phyloP scores from a whole-genome alignment of 2,329 filamentous ascomycete species.

The Westerdykella sp. region DNA sequence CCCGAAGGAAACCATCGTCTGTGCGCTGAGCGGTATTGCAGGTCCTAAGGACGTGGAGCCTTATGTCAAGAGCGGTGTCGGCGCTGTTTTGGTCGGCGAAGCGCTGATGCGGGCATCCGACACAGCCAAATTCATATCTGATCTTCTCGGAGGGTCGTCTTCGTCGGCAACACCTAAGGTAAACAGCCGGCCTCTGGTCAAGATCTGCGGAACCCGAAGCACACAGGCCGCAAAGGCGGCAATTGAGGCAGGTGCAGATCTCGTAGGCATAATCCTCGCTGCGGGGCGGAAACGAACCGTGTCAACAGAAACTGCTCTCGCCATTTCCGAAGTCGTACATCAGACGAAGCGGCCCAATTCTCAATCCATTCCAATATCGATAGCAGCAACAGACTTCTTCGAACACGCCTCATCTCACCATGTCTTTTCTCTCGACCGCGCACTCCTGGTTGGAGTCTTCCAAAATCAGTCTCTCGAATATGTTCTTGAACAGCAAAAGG shows the following conservation, averaged over 20 bases:
- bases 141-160: constrained; percentile 61
- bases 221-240: constrained; percentile 74
- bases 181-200: constrained; percentile 55
- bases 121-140: constrained; percentile 72
- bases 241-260: constrained; percentile 78
- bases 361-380: constrained; percentile 8
- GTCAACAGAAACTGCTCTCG: constrained; percentile 66
- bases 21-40: constrained; percentile 89
- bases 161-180: constrained; percentile 6
- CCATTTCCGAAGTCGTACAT: constrained; percentile 76
- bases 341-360: constrained; percentile 37
- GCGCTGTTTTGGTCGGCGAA: constrained; percentile 89
- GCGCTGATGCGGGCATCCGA: constrained; percentile 89
- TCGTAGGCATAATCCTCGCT: constrained; percentile 89
- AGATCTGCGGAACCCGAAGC: constrained; percentile 89
- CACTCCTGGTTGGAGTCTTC: constrained; percentile 88
- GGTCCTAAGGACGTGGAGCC: constrained; percentile 80
- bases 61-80: constrained; percentile 83
- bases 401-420: constrained; percentile 45
- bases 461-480: constrained; percentile 82
- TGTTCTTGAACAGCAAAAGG: constrained; percentile 68
- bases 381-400: constrained; percentile 63
- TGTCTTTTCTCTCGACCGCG: constrained; percentile 51
- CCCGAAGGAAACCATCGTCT: constrained; percentile 77
- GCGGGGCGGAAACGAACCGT: constrained; percentile 75